Conservation (phyloP, 1,139 yeast genomes). For the Taiozyma onychis region DNA sequence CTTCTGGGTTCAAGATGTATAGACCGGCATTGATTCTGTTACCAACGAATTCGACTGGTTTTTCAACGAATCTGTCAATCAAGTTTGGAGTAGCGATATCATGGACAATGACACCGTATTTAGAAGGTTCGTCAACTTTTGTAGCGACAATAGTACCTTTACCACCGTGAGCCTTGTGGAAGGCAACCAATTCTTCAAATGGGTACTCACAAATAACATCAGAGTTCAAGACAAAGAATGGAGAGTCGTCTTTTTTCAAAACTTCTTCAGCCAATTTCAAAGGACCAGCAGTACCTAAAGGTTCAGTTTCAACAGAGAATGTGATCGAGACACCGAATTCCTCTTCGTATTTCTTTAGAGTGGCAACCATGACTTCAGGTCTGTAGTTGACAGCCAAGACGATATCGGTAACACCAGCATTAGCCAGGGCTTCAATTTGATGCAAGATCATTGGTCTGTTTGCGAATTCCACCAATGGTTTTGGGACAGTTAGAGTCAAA, state of each 20-base stretch:
- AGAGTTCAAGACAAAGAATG: constrained; percentile 96
- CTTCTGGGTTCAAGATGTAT: constrained; percentile 94
- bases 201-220: constrained; percentile 99
- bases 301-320: constrained; percentile 98
- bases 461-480: constrained; percentile 97
- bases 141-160: constrained; percentile 98
- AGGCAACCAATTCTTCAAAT: constrained; percentile 82
- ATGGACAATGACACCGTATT: constrained; percentile 99
- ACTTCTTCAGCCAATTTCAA: constrained; percentile 94
- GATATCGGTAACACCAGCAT: constrained; percentile 98
- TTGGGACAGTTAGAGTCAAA: constrained; percentile 91
- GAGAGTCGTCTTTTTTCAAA: constrained; percentile 89
- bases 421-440: constrained; percentile 96
- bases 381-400: constrained; percentile 98
- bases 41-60: constrained; percentile 98
- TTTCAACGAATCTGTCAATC: constrained; percentile 98
- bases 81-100: constrained; percentile 88
- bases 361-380: constrained; percentile 98
- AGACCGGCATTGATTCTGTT: constrained; percentile 97
- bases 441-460: constrained; percentile 97
- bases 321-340: constrained; percentile 94
- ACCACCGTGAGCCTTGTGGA: constrained; percentile 96
- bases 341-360: constrained; percentile 89
- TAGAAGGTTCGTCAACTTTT: constrained; percentile 98
- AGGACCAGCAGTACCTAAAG: constrained; percentile 99